Percentiles rank a stretch among this genome's conserved stretches.
These are phyloP conservation scores for Actinomortierella ambigua DNA, from an alignment of 371 early-diverging fungal species.

Conservation along the genomic window DNA sequence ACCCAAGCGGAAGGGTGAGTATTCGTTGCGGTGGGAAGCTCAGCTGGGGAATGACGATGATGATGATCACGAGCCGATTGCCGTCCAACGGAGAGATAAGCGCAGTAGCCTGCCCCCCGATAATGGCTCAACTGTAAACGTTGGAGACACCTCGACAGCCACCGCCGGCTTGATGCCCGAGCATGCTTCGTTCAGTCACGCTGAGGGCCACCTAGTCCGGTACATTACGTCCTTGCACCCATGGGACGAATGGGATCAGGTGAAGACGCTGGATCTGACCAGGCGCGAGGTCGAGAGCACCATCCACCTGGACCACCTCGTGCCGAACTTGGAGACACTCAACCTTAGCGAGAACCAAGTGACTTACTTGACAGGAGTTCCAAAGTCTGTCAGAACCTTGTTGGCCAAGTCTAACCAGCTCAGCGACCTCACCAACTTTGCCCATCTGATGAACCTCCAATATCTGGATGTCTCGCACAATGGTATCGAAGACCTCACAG, in stretches of 20 bases:
- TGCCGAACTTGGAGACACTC: constrained; percentile 25
- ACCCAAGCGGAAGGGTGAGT: constrained; percentile 22
- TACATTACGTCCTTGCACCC: constrained; percentile 10
- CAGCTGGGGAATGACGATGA: constrained; percentile 10
- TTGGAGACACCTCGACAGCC: too few relatives aligned
- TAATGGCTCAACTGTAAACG: too few relatives aligned
- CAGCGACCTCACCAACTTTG: constrained; percentile 47
- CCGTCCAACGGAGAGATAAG: too few relatives aligned
- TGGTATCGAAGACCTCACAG: constrained; percentile 48
- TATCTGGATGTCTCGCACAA: constrained; percentile 58
- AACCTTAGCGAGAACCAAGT: constrained; percentile 37
- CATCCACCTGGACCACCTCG: constrained; percentile 17
- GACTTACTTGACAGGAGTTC: constrained; percentile 29
- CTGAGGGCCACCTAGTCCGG: constrained; percentile 14
- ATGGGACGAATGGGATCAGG: constrained; percentile 36
- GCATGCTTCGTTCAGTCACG: constrained; percentile 27
- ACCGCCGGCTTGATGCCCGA: constrained; percentile 19
- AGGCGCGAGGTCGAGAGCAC: constrained; percentile 34
- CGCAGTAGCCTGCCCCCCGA: too few relatives aligned
- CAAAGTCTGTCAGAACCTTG: constrained; percentile 34
- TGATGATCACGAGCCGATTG: too few relatives aligned
- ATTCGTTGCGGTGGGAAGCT: constrained; percentile 38
- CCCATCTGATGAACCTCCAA: constrained; percentile 49
- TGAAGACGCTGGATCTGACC: constrained; percentile 29
- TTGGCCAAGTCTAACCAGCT: constrained; percentile 38